phyloP scores from a whole-genome alignment of 805 yeast species.

The Wickerhamiella dianesei region DNA sequence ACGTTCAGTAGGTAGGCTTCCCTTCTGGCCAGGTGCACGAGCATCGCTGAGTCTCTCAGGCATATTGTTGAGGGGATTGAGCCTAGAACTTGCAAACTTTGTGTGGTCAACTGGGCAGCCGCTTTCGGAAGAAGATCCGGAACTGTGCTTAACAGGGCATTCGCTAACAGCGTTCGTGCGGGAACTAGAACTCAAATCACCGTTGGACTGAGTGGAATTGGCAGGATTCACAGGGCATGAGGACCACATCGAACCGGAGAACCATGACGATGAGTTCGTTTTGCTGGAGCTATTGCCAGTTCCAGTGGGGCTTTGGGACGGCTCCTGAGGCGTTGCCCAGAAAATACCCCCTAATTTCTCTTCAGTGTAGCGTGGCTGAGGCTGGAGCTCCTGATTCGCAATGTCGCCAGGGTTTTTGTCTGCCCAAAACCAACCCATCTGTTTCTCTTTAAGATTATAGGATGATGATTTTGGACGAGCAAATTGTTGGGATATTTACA shows the following conservation, averaged over 20 bases:
- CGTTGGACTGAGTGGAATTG: neutral
- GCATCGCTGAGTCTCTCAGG: conserved; percentile 52
- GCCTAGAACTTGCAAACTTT: conserved; percentile 7
- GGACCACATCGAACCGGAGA: neutral
- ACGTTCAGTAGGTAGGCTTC: conserved; percentile 69
- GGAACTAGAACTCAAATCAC: neutral
- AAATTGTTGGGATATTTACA: neutral
- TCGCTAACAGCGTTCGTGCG: conserved; percentile 5
- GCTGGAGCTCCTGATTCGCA: neutral
- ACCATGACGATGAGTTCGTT: neutral
- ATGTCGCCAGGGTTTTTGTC: conserved; percentile 20
- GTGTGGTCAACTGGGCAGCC: conserved; percentile 26
- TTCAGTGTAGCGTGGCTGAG: neutral
- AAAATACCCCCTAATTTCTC: conserved; percentile 6
- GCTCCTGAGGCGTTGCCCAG: conserved; percentile 13
- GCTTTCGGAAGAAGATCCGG: conserved; percentile 19
- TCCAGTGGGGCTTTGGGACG: neutral
- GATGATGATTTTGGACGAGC: neutral
- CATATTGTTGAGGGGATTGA: conserved; percentile 84
- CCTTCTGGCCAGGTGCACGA: conserved; percentile 65
- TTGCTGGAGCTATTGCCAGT: too few species aligned
- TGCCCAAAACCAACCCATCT: conserved; percentile 92
- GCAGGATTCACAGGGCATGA: neutral
- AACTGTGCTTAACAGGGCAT: conserved; percentile 34
- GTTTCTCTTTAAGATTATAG: neutral